These are phyloP conservation scores for Martensiomyces pterosporus DNA, from an alignment of 192 early-diverging fungal species.

Conservation along the genomic window DNA sequence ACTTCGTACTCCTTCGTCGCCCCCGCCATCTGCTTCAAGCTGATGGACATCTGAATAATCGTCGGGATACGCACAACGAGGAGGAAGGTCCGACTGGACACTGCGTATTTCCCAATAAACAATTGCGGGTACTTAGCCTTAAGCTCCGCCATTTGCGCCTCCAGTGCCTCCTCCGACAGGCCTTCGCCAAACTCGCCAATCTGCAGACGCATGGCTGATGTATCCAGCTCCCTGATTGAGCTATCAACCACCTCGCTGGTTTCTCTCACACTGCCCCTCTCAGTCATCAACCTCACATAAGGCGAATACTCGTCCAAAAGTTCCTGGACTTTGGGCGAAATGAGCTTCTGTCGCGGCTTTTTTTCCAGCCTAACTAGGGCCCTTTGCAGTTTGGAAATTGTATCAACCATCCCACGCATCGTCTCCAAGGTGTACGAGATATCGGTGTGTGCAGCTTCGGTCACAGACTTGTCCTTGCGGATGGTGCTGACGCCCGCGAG, in stretches of 20 bases:
- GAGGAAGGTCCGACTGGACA: slow-evolving; percentile 23
- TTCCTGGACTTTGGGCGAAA: slow-evolving; percentile 30
- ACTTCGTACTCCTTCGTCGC: slow-evolving; percentile 22
- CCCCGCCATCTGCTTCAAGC: slow-evolving; percentile 26
- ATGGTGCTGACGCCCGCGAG: slow-evolving; percentile 42
- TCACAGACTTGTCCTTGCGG: slow-evolving; percentile 46
- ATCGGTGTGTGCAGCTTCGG: slow-evolving; percentile 40
- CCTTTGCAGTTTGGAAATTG: slow-evolving; percentile 21
- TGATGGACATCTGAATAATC: slow-evolving; percentile 35
- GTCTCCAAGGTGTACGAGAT: slow-evolving; percentile 36
- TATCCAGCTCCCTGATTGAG: slow-evolving; percentile 35
- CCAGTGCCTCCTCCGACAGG: slow-evolving; percentile 19
- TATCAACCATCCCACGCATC: slow-evolving; percentile 33
- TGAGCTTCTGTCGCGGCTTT: slow-evolving; percentile 42
- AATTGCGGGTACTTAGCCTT: slow-evolving; percentile 24
- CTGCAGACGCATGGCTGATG: slow-evolving; percentile 43
- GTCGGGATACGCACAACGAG: slow-evolving; percentile 43
- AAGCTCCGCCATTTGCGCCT: slow-evolving; percentile 19
- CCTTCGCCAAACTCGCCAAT: slow-evolving; percentile 44
- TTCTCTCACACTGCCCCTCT: slow-evolving; percentile 22
- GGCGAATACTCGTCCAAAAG: slow-evolving; percentile 31
- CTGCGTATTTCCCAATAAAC: slow-evolving; percentile 13
- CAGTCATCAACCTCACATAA: slow-evolving; percentile 41
- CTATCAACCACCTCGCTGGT: slow-evolving; percentile 21
- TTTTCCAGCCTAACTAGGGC: slow-evolving; percentile 37